Conservation (phyloP, 2,329 filamentous ascomycete species). For the Claviceps africana region DNA sequence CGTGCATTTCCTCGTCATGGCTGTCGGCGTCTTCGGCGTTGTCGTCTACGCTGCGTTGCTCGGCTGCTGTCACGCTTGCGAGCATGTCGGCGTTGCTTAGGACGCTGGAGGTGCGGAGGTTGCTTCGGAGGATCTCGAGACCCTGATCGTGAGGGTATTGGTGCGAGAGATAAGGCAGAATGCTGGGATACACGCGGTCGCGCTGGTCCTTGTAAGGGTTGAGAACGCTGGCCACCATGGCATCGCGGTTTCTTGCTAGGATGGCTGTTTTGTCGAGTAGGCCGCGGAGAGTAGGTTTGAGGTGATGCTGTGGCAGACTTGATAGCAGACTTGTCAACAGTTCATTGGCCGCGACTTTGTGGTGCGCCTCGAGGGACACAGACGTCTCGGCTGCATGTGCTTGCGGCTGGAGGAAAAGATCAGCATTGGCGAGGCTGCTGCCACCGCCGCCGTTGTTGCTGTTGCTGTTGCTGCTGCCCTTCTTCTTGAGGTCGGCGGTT, state of each 20-base stretch:
- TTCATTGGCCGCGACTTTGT: constrained; percentile 40
- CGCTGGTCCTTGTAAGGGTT: constrained; percentile 57
- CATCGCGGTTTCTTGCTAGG: constrained; percentile 50
- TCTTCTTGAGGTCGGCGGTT: constrained; percentile 15
- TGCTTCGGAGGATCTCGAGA: constrained; percentile 57
- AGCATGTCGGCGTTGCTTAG: constrained; percentile 15
- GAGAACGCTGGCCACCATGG: constrained; percentile 70
- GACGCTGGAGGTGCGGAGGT: constrained; percentile 31
- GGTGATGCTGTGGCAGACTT: constrained; percentile 47
- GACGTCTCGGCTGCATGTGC: constrained; percentile 17
- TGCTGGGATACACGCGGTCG: constrained; percentile 53
- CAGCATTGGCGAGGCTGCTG: constrained; percentile 45
- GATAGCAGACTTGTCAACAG: constrained; percentile 52
- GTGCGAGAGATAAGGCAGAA: constrained; percentile 64
- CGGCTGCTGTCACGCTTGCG: constrained; percentile 22
- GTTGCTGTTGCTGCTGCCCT: constrained; percentile 17
- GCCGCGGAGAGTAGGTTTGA: constrained; percentile 58
- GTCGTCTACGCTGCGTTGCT: constrained; percentile 23
- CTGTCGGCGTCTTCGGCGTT: constrained; percentile 9
- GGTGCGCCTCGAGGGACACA: constrained; percentile 25
- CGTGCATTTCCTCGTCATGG: constrained; percentile 9
- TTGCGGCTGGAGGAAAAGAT: constrained; percentile 48
- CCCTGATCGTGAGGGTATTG: constrained; percentile 47
- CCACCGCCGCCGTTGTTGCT: background rate
- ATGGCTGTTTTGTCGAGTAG: constrained; percentile 73